Evolutionary conservation across 495 filamentous ascomycete genomes (phyloP), one percentile per base, ranked within the genome.

Genomic region (Penicillium coprophilum): DNA sequence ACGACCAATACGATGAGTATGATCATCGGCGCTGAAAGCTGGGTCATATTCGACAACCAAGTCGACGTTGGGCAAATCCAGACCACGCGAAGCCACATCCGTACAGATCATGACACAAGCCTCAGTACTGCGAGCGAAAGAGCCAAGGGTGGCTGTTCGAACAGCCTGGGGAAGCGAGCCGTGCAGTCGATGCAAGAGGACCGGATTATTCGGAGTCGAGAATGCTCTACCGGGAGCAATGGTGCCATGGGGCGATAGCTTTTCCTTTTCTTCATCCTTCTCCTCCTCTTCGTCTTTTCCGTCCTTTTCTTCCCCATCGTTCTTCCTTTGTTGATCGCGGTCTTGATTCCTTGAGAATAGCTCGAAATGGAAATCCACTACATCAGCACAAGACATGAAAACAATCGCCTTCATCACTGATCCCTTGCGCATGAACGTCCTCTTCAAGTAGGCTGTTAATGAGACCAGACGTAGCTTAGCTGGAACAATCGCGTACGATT

Each of bases 321-420:
- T 47, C 24, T 60, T 72, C 63, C 48, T 57, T 20, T 69, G 58
- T 21, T 70, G 50, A 23, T 69, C 58, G 6, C 72, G 53, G 32
- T 70, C 65, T 38, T 71, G 59, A 48, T 75, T 72, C 12, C 82
- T 74, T 28, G 84, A 85, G 58, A 98, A 86, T n/a, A 96, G 71
- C 46, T 95, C 87, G 63, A 91, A 97, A 66, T 96, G 92, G 68
- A 96, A 98, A 66, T 98, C 91, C 45, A 97, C 94, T 10, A 89
- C 93, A 64, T 98, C 95, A 15, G 94, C 92, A 63, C 95, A 97
- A 1, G 92, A 95, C 38, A 98, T 89, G 71, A 98, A 98, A 48
- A 97, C 83, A 57, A 97, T 96, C 4, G 88, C 87, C 70, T 97
- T 96, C 85, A 93, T 95, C 20, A 94, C 85, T 2, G 90, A 89